Evolutionary conservation across 2,329 filamentous ascomycete species (phyloP).

Genomic region (Colletotrichum agaves): DNA sequence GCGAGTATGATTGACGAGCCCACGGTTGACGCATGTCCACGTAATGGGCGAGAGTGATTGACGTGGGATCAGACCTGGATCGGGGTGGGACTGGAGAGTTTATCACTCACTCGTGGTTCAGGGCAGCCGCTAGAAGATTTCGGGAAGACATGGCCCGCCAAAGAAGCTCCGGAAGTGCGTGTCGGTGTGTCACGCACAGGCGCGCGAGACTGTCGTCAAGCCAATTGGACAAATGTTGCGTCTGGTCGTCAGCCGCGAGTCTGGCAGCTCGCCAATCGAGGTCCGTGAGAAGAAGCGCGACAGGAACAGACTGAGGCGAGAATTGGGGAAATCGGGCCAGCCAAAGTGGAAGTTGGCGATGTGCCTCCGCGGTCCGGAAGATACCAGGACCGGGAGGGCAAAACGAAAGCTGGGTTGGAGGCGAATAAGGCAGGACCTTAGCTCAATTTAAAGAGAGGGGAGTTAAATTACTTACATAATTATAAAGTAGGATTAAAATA

Average conservation of each 20-base stretch:
- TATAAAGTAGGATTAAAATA: no score
- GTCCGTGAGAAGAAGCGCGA: background rate
- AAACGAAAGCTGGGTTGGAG: constrained; percentile 32
- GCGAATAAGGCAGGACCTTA: constrained; percentile 24
- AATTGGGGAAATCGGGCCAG: constrained; percentile 6
- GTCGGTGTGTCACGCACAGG: background rate
- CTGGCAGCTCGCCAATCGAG: background rate
- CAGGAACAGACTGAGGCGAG: background rate
- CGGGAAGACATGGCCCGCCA: constrained; percentile 22
- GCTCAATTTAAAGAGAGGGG: background rate
- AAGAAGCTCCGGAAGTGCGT: constrained; percentile 8
- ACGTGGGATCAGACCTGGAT: constrained; percentile 25
- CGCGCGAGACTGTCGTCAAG: background rate
- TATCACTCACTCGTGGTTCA: constrained; percentile 19
- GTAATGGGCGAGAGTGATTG: constrained; percentile 23
- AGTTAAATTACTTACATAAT: no score
- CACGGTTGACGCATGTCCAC: constrained; percentile 28
- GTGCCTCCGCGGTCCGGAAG: constrained; percentile 5
- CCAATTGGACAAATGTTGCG: background rate
- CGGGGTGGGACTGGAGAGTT: constrained; percentile 17
- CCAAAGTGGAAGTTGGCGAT: background rate
- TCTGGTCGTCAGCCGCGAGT: background rate
- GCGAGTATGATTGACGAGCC: constrained; percentile 31
- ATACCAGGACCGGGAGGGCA: constrained; percentile 17
- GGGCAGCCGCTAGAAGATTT: constrained; percentile 24